phyloP scores from a whole-genome alignment of 192 early-diverging fungal species.

The Hyaloraphidium curvatum region DNA sequence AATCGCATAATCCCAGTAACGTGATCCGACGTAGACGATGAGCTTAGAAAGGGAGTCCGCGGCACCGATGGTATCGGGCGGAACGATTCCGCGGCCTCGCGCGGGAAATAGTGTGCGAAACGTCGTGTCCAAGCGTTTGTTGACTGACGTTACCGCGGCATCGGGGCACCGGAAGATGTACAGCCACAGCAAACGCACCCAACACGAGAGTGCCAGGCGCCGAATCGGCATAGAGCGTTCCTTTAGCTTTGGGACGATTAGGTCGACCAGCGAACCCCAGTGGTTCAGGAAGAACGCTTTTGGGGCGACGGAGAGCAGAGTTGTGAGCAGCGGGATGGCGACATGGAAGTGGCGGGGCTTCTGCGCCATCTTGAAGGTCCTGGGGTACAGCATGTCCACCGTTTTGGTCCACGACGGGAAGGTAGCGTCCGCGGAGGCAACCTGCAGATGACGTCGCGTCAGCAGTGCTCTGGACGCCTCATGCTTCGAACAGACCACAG shows the following conservation, averaged over 20 bases:
- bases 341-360: constrained; percentile 70
- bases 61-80: constrained; percentile 29
- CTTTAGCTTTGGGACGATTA: constrained; percentile 8
- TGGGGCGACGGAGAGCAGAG: constrained; percentile 73
- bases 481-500: constrained; percentile 23
- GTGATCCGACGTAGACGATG: constrained; percentile 43
- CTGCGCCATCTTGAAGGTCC: constrained; percentile 71
- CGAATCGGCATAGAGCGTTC: constrained; percentile 14
- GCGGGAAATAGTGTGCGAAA: constrained; percentile 30
- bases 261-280: constrained; percentile 47
- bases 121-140: constrained; percentile 16
- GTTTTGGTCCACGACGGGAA: constrained; percentile 81
- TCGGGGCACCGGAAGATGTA: constrained; percentile 82
- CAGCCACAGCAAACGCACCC: constrained; percentile 75
- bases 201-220: constrained; percentile 52
- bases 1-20: constrained; percentile 42
- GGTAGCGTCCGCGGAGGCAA: constrained; percentile 86
- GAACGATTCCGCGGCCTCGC: constrained; percentile 27
- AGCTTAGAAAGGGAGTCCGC: constrained; percentile 50
- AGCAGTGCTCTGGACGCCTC: neutral
- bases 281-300: constrained; percentile 74
- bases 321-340: constrained; percentile 67
- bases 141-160: constrained; percentile 12
- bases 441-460: constrained; percentile 16
- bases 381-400: constrained; percentile 74